Base-by-base conservation (phyloP, 768 basidiomycete species). In the Gloeostereum incarnatum region DNA sequence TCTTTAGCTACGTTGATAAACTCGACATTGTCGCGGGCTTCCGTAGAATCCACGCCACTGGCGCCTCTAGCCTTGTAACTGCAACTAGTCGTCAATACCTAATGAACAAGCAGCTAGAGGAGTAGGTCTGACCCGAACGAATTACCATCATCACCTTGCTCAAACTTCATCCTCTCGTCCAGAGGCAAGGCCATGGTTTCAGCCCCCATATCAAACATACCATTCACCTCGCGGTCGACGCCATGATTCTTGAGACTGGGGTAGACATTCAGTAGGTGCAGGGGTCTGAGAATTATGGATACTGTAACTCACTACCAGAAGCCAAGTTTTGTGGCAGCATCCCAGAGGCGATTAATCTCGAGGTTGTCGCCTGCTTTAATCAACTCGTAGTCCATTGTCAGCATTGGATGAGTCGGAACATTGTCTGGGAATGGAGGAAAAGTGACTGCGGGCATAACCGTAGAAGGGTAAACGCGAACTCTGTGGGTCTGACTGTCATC, bases 1-100 rank as follows among this genome's bases (percentile, higher is more conserved):
- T 86, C 81, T 49, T 81, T 80, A 0, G 80, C 62, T 22, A 83
- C 54, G 47, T 81, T 81, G 41, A 83, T 61, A 53, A 80, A 81
- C 49, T 83, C 78, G 3, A 68, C 63, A 62, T 54, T 60, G 35
- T 8, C 13, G 23, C 14, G 22, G 8, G 0, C 64, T 27, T 81
- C 81, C 8, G 60, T 62, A 16, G 73, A 69, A 48, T 84, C 78
- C 3, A 75, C 71, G 2, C 75, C 77, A 42, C 72, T 78, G 0
- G 71, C 72, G 1, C 81, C 81, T 0, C 64, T 60, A 8, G 72
- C 74, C 59, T 84, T 81, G 52, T 81, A 82, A 16, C 69, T 69
- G 40, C 1, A 6, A n/a, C 24, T 26, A 38, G 6, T 24, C 11
- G 21, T 21, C 17, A 27, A 23, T n/a, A 23, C 13, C 24, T 32